Evolutionary conservation across 2,329 filamentous ascomycete genomes (phyloP), one percentile per base, ranked within the genome.

Genomic region (Tolypocladium tundrense): DNA sequence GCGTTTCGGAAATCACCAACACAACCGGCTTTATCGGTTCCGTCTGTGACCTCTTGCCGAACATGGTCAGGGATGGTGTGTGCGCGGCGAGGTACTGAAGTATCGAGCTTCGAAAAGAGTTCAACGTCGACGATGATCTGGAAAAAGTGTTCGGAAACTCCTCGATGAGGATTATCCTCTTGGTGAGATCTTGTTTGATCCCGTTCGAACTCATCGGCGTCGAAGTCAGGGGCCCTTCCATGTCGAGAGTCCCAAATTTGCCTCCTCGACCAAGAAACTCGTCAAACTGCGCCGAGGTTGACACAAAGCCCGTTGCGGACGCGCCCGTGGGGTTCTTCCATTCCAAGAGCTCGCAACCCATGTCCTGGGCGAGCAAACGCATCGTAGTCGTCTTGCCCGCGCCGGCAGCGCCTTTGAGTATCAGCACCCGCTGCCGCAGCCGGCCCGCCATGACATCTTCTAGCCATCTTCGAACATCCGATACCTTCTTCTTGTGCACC

Each of bases 401-500:
- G 24, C 94, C 94, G 48, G 94, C 92, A 40, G 91, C 86, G 13
- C 94, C 94, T 71, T 95, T 96, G 50, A 99, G 77, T 35, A 99
- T 79, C 58, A 97, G 80, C 58, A 97, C 69, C 60, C 88, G 83
- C 76, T 96, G 85, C 60, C 82, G 78, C 70, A 82, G 73, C 42
- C 77, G 77, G 19, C 90, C 88, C 33, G 73, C 71, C 61, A 91
- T 81, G 21, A 91, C 89, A 67, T 87, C 83, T 50, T 88, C 84
- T 40, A 99, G 75, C 92, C 94, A 97, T 59, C 75, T 79, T 59
- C 86, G 83, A 52, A 97, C 92, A 73, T 97, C 92, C 2, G 84
- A 75, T 7, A 97, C 89, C 71, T 99, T 99, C 66, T 84, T 94
- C 76, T 95, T 97, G 72, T 99, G 92, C 21, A 99, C 93, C 0